phyloP scores from a whole-genome alignment of 345 rosid genomes.

The Gossypium sturtianum region DNA sequence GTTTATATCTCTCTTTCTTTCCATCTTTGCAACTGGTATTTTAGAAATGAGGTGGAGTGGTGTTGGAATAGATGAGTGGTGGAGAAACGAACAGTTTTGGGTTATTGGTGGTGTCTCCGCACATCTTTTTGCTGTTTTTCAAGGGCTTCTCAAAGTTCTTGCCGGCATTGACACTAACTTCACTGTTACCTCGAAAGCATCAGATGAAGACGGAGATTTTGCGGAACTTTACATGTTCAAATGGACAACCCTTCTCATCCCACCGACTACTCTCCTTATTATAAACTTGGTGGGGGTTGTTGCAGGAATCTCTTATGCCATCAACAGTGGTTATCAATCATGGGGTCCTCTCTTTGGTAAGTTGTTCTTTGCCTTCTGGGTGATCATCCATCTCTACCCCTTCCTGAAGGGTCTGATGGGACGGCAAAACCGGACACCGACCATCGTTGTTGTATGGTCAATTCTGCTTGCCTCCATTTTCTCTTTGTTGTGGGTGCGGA shows the following conservation, averaged over 20 bases:
- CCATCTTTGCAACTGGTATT: constrained; percentile 89
- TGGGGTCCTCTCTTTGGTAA: constrained; percentile 96
- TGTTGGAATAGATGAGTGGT: constrained; percentile 93
- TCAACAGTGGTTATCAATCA: constrained; percentile 83
- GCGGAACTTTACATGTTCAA: constrained; percentile 80
- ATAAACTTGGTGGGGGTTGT: constrained; percentile 85
- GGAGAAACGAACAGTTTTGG: constrained; percentile 98
- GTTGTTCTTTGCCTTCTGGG: constrained; percentile 92
- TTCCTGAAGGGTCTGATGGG: constrained; percentile 98
- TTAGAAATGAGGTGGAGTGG: constrained; percentile 97
- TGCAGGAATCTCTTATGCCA: constrained; percentile 80
- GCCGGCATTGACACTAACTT: constrained; percentile 94
- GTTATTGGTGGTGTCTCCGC: constrained; percentile 91
- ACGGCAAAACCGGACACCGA: constrained; percentile 85
- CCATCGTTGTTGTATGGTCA: constrained; percentile 89
- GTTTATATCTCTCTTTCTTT: constrained; percentile 86
- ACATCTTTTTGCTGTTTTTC: constrained; percentile 84
- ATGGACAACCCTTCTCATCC: constrained; percentile 90
- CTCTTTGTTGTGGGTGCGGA: constrained; percentile 80
- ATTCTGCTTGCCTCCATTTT: constrained; percentile 84
- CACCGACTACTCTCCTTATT: constrained; percentile 80
- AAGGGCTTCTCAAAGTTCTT: constrained; percentile 84
- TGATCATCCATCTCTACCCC: constrained; percentile 83
- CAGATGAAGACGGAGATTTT: constrained; percentile 80
- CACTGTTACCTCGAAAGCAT: constrained; percentile 87